phyloP scores from a whole-genome alignment of 768 basidiomycete species.

The Zangia roseola region DNA sequence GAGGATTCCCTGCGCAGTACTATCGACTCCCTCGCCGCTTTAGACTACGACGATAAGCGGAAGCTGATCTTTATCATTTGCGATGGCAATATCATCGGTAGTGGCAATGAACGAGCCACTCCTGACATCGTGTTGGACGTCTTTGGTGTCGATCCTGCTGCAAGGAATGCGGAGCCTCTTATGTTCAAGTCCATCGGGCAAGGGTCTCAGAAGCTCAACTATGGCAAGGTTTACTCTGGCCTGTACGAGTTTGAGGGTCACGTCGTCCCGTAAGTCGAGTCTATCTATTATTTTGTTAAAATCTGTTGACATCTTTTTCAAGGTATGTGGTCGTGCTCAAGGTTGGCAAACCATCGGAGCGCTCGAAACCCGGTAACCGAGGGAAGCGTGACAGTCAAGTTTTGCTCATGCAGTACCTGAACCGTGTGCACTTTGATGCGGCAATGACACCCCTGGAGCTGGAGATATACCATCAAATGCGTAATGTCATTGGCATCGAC shows the following conservation, averaged over 20 bases:
- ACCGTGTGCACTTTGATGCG: conserved; percentile 65
- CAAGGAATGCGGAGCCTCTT: conserved; percentile 61
- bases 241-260: conserved; percentile 71
- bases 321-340: conserved; percentile 64
- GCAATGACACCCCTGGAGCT: conserved; percentile 67
- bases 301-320: conserved; percentile 2
- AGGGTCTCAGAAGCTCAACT: conserved; percentile 65
- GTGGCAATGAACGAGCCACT: conserved; percentile 65
- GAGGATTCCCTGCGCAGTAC: conserved; percentile 67
- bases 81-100: conserved; percentile 70
- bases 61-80: conserved; percentile 67
- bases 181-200: conserved; percentile 70
- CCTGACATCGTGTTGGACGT: conserved; percentile 67
- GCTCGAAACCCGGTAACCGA: conserved; percentile 63
- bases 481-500: conserved; percentile 71
- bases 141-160: conserved; percentile 62
- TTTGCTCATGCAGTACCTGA: conserved; percentile 63
- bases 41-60: conserved; percentile 71
- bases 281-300: background rate
- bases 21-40: conserved; percentile 63
- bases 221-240: conserved; percentile 69
- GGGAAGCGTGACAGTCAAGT: conserved; percentile 72
- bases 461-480: conserved; percentile 74
- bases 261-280: conserved; percentile 54
- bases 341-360: conserved; percentile 66